Evolutionary conservation across 306 rosid genomes (phyloP).

Genomic region (Vigna radiata): DNA sequence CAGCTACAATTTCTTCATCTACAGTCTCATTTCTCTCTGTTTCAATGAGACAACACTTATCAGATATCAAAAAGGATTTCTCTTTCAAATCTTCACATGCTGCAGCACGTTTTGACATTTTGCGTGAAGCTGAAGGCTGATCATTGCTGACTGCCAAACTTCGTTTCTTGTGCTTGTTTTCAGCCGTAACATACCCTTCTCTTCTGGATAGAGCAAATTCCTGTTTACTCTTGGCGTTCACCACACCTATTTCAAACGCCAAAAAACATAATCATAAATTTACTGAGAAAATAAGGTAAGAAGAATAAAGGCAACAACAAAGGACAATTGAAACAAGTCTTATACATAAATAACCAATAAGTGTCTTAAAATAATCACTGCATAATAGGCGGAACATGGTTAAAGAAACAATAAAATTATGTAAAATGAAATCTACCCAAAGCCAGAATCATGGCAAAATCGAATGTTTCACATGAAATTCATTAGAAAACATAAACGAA

Average conservation of each 20-base stretch:
- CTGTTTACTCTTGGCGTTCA: constrained; percentile 44
- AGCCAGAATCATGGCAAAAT: constrained; percentile 20
- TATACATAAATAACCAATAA: background rate
- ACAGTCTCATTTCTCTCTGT: constrained; percentile 64
- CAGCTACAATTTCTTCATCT: constrained; percentile 72
- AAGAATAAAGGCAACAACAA: background rate
- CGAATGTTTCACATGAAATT: background rate
- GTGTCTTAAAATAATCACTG: background rate
- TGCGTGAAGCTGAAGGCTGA: constrained; percentile 59
- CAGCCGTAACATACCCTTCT: constrained; percentile 47
- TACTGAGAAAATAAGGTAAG: background rate
- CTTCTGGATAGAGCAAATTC: background rate
- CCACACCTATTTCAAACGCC: constrained; percentile 42
- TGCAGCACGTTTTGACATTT: constrained; percentile 60
- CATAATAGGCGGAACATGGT: background rate
- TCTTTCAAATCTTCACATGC: constrained; percentile 39
- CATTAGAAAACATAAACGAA: background rate
- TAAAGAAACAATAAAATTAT: background rate
- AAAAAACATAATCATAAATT: constrained; percentile 1
- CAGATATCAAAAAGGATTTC: constrained; percentile 55
- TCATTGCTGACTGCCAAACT: constrained; percentile 52
- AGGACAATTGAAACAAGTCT: constrained; percentile 6
- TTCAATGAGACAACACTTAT: constrained; percentile 63
- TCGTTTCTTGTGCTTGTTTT: constrained; percentile 62
- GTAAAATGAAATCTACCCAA: background rate